Evolutionary conservation across 345 rosid genomes (phyloP), one percentile per base, ranked within the genome.

Genomic region (Bretschneidera sinensis): DNA sequence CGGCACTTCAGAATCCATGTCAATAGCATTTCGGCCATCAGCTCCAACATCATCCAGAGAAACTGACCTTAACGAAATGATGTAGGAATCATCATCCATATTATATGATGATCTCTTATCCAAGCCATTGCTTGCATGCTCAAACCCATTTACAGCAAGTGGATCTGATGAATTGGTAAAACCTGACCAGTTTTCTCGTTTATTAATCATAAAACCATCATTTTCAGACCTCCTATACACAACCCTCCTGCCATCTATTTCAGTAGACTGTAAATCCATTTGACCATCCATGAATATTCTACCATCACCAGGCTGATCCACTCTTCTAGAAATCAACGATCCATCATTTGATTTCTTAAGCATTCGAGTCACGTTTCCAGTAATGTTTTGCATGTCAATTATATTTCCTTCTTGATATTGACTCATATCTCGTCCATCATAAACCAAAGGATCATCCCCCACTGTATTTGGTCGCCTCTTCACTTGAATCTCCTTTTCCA

Each of bases 61-160:
- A 19, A 55, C 39, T 68, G 89, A 79, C 61, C 88, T 75, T 51
- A 71, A 62, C 5, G 90, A 70, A 72, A 87, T 87, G n/a, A 94
- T 77, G 71, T 83, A 85, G 74, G 96, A 91, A 74, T 85, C 96
- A 74, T 85, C 95, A 68, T 75, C 71, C 72, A 79, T 76, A 74
- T 75, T 76, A 45, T 67, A 43, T 7, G 88, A 78, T 63, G 83
- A 78, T 67, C 74, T 77, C 67, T 65, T 65, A 59, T 82, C 79
- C 31, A 69, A 47, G 66, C 71, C 61, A 43, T 65, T 67, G 62
- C 75, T 74, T 65, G 74, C 69, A 64, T 55, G 68, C 66, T 80
- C 90, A 68, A 74, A 81, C 63, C 78, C 79, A 66, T 85, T 79
- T 48, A 78, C 31, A 48, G 83, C 78, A 39, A 78, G 74, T 55